Base-by-base conservation (phyloP, 2,329 filamentous ascomycete species). In the Botryotinia globosa region DNA sequence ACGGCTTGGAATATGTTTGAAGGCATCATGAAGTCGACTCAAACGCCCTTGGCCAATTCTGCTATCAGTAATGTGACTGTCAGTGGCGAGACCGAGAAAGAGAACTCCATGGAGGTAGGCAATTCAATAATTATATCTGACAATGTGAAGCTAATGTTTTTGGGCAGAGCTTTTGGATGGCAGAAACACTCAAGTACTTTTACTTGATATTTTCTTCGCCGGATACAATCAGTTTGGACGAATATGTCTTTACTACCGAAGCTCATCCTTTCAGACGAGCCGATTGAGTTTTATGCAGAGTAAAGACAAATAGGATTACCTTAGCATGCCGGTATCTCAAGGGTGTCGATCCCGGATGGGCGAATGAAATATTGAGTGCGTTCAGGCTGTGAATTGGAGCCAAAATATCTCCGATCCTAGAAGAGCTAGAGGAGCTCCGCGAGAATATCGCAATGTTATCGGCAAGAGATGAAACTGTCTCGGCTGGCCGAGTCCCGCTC, bases 101-200 rank as follows among this genome's bases (percentile, higher is more conserved):
- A 82, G 63, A 87, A 91, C 76, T 83, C 84, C 42, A 87, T 88
- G 82, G 89, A 91, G 80, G 73, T 74, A 67, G 16, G 61, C 25
- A 22, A 18, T 12, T 22, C 32, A 39, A 42, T 42, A 8, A 20
- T 51, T 2, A 37, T 29, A n/a, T 59, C 9, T 14, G 14, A 32
- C 14, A 25, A 10, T 8, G 10, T 51, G 25, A 56, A 58, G 25
- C 39, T 73, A 59, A 73, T 62, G 1, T 25, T 10, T 64, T 25
- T 29, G 37, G 25, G 42, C 18, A 74, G 74, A 77, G 76, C 75
- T 91, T 90, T 79, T 85, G 89, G 80, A 88, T 90, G 77, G 88
- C 88, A 0, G 89, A 91, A 79, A 87, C 89, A 71, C 76, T 91
- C 77, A 91, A 91, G 81, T 91, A 91, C 77, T 82, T 84, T 32